Conservation (phyloP, 305 asterid genomes). For the Fraxinus paxiana region DNA sequence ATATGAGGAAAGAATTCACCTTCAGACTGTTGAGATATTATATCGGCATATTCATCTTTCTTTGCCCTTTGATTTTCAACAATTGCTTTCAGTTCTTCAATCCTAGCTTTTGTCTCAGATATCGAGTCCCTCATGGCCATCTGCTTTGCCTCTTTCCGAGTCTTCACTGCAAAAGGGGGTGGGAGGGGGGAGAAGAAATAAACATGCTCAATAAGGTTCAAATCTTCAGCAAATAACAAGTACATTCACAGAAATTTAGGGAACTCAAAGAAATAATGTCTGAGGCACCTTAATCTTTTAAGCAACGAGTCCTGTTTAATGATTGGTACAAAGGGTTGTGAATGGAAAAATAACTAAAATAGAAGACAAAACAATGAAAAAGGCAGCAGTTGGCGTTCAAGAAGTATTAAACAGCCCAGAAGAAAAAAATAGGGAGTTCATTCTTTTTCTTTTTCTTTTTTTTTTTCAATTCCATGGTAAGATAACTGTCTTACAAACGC, state of each 20-base stretch:
- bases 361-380: not conserved
- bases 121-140: slow-evolving; percentile 57
- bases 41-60: slow-evolving; percentile 71
- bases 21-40: slow-evolving; percentile 67
- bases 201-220: not conserved
- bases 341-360: not conserved
- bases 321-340: not conserved
- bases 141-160: slow-evolving; percentile 70
- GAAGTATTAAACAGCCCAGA: not conserved
- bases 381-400: not conserved
- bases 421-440: not conserved
- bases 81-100: slow-evolving; percentile 53
- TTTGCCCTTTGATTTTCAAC: slow-evolving; percentile 60
- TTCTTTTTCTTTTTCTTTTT: not conserved
- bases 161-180: slow-evolving; percentile 53
- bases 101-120: slow-evolving; percentile 56
- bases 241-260: not conserved
- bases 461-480: not conserved
- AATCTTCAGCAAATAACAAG: not conserved
- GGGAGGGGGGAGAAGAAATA: not conserved
- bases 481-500: not conserved
- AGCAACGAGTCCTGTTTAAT: not conserved
- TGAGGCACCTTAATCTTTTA: not conserved
- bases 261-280: not conserved
- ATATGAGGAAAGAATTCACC: slow-evolving; percentile 44